Evolutionary conservation across 2,329 filamentous ascomycete genomes (phyloP).

Genomic region (Mycosphaerella sp.): DNA sequence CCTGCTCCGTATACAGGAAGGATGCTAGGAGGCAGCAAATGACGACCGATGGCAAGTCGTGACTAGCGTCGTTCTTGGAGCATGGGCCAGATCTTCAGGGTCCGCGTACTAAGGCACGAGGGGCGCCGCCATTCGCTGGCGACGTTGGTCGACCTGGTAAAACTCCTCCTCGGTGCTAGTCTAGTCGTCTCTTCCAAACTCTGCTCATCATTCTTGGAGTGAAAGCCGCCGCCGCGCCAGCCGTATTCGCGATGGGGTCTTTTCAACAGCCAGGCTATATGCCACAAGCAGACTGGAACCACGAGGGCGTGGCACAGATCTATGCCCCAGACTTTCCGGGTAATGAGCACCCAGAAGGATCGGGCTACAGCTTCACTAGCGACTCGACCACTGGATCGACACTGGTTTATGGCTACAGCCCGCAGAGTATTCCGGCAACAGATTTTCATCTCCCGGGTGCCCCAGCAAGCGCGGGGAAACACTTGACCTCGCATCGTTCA

Average conservation of each 20-base stretch:
- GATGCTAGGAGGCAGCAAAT: background rate
- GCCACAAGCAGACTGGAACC: slow-evolving; percentile 3
- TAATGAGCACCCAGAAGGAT: background rate
- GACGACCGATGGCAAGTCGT: background rate
- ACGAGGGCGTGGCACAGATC: slow-evolving; percentile 1
- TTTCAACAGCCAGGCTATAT: slow-evolving; percentile 7
- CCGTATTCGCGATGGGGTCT: slow-evolving; percentile 1
- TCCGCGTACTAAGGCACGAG: slow-evolving; percentile 4
- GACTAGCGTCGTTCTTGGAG: slow-evolving; percentile 2
- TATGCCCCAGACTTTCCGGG: slow-evolving; percentile 2
- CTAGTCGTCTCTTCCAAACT: slow-evolving; percentile 5
- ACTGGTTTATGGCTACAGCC: slow-evolving; percentile 4
- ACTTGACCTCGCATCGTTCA: slow-evolving; percentile 4
- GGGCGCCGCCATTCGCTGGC: slow-evolving; percentile 5
- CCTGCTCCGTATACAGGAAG: background rate
- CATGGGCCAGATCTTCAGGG: background rate
- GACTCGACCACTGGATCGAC: slow-evolving; percentile 2
- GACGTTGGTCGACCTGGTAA: slow-evolving; percentile 4
- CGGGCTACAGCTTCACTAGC: slow-evolving; percentile 1
- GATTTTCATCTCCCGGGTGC: slow-evolving; percentile 9
- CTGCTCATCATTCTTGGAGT: slow-evolving; percentile 3
- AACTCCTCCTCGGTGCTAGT: background rate
- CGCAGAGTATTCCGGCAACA: slow-evolving; percentile 1
- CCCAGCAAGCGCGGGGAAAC: slow-evolving; percentile 6
- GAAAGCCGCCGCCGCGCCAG: background rate